A percentile compares a stretch with the other conserved stretches of the same genome.
Conservation (phyloP, 108 stramenopile species). For the Skeletonema marinoi region DNA sequence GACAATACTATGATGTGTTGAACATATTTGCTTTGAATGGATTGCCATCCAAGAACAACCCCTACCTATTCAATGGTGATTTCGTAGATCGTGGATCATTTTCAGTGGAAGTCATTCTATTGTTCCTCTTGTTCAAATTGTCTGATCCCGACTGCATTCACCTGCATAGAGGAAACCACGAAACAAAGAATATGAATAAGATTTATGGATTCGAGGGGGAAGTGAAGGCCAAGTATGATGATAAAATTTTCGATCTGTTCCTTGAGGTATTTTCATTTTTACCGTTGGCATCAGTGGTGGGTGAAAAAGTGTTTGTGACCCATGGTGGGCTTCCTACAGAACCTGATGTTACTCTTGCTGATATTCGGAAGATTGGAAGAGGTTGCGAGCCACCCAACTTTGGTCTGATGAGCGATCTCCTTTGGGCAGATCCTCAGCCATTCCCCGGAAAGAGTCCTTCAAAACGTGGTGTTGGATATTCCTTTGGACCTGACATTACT, state of each 20-base stretch:
- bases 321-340: constrained; percentile 94
- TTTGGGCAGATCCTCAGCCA: constrained; percentile 99
- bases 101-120: constrained; percentile 93
- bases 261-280: constrained; percentile 90
- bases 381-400: constrained; percentile 92
- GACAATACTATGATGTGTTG: constrained; percentile 98
- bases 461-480: constrained; percentile 96
- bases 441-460: constrained; percentile 90
- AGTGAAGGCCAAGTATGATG: constrained; percentile 97
- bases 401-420: constrained; percentile 96
- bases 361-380: constrained; percentile 84
- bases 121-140: constrained; percentile 90
- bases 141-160: constrained; percentile 83
- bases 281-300: constrained; percentile 89
- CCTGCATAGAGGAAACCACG: constrained; percentile 96
- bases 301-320: constrained; percentile 91
- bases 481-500: constrained; percentile 97
- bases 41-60: constrained; percentile 80
- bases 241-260: constrained; percentile 95
- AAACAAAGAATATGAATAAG: constrained; percentile 98
- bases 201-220: constrained; percentile 99
- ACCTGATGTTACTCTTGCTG: constrained; percentile 88
- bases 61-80: constrained; percentile 99
- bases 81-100: constrained; percentile 98
- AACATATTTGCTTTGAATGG: constrained; percentile 97